These are phyloP conservation scores for Pyricularia sp. DNA, from an alignment of 2,329 filamentous ascomycete species.

Conservation along the genomic window DNA sequence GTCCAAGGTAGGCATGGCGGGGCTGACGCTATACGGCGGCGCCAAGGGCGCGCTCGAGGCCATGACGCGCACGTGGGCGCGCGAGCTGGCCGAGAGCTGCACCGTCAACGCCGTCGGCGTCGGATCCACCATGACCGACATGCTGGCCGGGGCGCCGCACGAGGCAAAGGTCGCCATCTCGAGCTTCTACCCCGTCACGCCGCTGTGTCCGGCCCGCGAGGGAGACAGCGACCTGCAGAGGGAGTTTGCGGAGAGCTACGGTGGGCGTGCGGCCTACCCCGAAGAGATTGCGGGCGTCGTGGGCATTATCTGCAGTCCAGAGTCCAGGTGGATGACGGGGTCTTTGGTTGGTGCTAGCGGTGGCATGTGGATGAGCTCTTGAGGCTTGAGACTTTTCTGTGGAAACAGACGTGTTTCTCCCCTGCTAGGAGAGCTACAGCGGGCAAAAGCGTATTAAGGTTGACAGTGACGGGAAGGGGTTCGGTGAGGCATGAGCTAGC, in stretches of 20 bases:
- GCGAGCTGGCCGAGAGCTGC: constrained; percentile 44
- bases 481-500: too few species aligned
- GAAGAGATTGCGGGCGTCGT: constrained; percentile 62
- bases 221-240: constrained; percentile 19
- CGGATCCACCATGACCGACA: constrained; percentile 17
- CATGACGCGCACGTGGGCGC: constrained; percentile 53
- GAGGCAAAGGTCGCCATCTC: constrained; percentile 29
- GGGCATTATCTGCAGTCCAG: constrained; percentile 59
- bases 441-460: too few species aligned
- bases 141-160: constrained; percentile 44
- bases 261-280: constrained; percentile 46
- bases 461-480: too few species aligned
- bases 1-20: constrained; percentile 38
- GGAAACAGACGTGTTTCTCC: too few species aligned
- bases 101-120: constrained; percentile 48
- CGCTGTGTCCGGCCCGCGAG: constrained; percentile 30
- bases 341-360: constrained; percentile 66
- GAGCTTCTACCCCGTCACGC: constrained; percentile 33
- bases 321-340: constrained; percentile 61
- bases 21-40: constrained; percentile 50
- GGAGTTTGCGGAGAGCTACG: constrained; percentile 37
- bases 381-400: too few species aligned
- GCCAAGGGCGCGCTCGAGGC: constrained; percentile 53
- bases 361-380: constrained; percentile 17
- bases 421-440: too few species aligned